Evolutionary conservation across 768 basidiomycete genomes (phyloP), one percentile per base, ranked within the genome.

Genomic region (Coprinopsis sp.): DNA sequence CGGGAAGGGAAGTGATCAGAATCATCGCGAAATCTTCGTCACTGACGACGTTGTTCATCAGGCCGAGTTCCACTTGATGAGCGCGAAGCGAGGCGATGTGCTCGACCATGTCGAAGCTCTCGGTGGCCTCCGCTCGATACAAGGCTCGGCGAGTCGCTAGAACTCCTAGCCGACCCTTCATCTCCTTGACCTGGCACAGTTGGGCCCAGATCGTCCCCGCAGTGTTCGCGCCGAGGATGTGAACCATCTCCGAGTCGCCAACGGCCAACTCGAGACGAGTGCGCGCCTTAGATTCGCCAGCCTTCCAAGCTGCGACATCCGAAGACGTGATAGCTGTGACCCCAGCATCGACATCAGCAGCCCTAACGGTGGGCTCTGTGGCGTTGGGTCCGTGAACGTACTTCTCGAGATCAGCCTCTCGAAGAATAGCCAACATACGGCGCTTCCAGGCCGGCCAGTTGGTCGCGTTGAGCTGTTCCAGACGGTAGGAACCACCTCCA

Each of bases 1-100:
- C 64, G 22, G 59, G 60, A 12, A 65, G 44, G 13, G 57, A 63
- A 6, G 60, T 61, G 22, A 63, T 50, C 1, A 63, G 37, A n/a
- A 65, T 60, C 56, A 61, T 62, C 4, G 56, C 44, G 33, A 65
- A 62, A 46, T 64, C 64, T 33, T 62, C 58, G 51, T 65, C 64
- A 1, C 47, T 12, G 13, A 64, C 47, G 8, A 41, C 39, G 37
- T 44, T 62, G 8, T 50, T 60, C 50, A 63, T 56, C 1, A 55
- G 11, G 29, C 59, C 58, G 10, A 61, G 42, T 47, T 62, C 56
- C 28, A 58, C 61, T 44, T 65, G 58, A 5, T 60, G 31, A 16
- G 56, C 36, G 10, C 51, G 50, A 8, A 63, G 45, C 21, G 54
- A 51, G 10, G 55, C 46, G 12, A 63, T 55, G 25, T 65, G 58